Conservation (phyloP, 345 rosid genomes). For the Capsella bursapastoris region DNA sequence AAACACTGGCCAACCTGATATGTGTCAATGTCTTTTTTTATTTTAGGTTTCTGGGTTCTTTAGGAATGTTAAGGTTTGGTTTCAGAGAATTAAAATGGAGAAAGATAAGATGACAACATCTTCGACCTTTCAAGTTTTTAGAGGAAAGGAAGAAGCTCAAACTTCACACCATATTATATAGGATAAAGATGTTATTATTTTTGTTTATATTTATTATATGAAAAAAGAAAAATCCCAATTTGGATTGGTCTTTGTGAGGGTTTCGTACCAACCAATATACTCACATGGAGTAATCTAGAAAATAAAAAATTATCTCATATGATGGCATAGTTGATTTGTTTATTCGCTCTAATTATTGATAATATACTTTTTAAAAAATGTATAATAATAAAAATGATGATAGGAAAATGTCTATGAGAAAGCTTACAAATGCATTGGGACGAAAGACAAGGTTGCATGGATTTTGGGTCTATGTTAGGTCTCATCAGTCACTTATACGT, state of each 20-base stretch:
- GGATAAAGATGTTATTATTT: not conserved
- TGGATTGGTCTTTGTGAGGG: slow-evolving; percentile 23
- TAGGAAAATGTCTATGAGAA: slow-evolving; percentile 44
- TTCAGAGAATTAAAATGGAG: not conserved
- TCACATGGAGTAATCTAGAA: slow-evolving; percentile 22
- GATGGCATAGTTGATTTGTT: not conserved
- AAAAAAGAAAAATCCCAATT: not conserved
- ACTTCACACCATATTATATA: not conserved
- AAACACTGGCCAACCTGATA: slow-evolving; percentile 16
- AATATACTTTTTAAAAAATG: not conserved
- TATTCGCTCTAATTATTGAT: not conserved
- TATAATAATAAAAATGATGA: not conserved
- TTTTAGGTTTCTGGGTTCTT: not conserved
- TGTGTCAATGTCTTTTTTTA: not conserved
- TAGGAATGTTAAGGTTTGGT: slow-evolving; percentile 10
- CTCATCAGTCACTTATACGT: slow-evolving; percentile 33
- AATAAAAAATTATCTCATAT: not conserved
- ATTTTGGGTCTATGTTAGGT: slow-evolving; percentile 52
- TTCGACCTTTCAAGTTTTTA: not conserved
- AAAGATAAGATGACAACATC: slow-evolving; percentile 17
- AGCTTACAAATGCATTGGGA: slow-evolving; percentile 60
- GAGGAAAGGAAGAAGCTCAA: not conserved
- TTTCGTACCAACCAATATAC: slow-evolving; percentile 27
- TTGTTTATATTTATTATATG: not conserved
- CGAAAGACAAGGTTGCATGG: slow-evolving; percentile 44